Evolutionary conservation across 1,284 basidiomycete genomes (phyloP).

Genomic region (Cutaneotrichosporon daszewskae): DNA sequence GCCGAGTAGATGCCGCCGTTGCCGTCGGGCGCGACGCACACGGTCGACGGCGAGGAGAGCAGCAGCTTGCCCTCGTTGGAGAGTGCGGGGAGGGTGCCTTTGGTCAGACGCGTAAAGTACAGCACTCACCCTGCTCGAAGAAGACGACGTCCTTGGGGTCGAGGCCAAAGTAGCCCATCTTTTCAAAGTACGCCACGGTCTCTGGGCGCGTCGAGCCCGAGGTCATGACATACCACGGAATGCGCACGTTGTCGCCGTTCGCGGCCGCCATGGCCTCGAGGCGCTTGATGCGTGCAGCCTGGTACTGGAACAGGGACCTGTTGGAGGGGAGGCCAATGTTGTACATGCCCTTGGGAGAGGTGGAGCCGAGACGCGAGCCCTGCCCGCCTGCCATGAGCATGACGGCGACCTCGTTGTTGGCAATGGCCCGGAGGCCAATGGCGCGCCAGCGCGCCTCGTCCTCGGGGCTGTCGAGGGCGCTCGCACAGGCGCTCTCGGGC

Average conservation of each 20-base stretch:
- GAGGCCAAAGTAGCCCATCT: constrained; percentile 79
- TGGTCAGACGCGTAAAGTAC: constrained; percentile 13
- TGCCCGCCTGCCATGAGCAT: constrained; percentile 97
- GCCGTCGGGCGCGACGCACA: constrained; percentile 93
- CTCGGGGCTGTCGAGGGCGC: constrained; percentile 54
- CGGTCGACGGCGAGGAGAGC: constrained; percentile 67
- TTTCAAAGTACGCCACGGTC: constrained; percentile 79
- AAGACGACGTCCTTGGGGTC: constrained; percentile 74
- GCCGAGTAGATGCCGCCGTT: constrained; percentile 97
- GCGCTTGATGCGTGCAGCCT: constrained; percentile 86
- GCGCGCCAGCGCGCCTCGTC: constrained; percentile 65
- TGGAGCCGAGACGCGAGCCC: constrained; percentile 88
- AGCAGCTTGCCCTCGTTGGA: constrained; percentile 91
- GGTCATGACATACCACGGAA: constrained; percentile 99
- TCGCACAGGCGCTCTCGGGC: constrained; percentile 66
- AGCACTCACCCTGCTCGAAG: constrained; percentile 85
- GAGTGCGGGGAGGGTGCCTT: constrained; percentile 92
- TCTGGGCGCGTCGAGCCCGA: constrained; percentile 86
- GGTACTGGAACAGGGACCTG: constrained; percentile 92
- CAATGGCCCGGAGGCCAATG: constrained; percentile 74
- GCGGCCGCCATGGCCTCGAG: constrained; percentile 70
- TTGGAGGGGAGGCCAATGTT: constrained; percentile 89
- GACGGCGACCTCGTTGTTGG: constrained; percentile 77
- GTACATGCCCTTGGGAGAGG: constrained; percentile 94
- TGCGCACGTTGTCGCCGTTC: constrained; percentile 55